Evolutionary conservation across 345 rosid species (phyloP).

Genomic region (Jatropha curcas): DNA sequence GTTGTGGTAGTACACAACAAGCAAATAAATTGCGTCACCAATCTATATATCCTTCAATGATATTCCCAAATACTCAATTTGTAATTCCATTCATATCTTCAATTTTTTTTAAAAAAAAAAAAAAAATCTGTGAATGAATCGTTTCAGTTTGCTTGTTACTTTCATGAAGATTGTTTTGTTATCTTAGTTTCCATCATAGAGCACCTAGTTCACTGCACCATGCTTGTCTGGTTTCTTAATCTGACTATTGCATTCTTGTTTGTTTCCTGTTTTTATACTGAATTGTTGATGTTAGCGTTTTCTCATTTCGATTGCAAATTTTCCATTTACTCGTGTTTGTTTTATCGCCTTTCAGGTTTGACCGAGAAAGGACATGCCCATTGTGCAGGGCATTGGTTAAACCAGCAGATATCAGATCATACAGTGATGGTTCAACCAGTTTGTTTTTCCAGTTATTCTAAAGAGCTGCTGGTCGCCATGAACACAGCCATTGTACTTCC

Average conservation of each 20-base stretch:
- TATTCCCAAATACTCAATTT: no score
- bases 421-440: slow-evolving; percentile 60
- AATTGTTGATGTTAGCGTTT: background rate
- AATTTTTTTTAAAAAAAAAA: no score
- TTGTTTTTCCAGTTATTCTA: slow-evolving; percentile 56
- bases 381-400: slow-evolving; percentile 59
- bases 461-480: background rate
- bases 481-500: background rate
- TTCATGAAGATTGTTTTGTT: no score
- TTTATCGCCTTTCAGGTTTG: slow-evolving; percentile 46
- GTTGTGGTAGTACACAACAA: no score
- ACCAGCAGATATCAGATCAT: slow-evolving; percentile 47
- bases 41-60: no score
- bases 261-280: background rate
- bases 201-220: background rate
- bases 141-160: no score
- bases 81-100: no score
- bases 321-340: background rate
- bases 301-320: background rate
- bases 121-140: no score
- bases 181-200: background rate
- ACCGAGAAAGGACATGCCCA: slow-evolving; percentile 70
- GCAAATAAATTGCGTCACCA: no score
- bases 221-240: background rate
- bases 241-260: background rate